Evolutionary conservation across 768 basidiomycete genomes (phyloP), one percentile per base, ranked within the genome.

Genomic region (Sistotremastrum niveocremeum): DNA sequence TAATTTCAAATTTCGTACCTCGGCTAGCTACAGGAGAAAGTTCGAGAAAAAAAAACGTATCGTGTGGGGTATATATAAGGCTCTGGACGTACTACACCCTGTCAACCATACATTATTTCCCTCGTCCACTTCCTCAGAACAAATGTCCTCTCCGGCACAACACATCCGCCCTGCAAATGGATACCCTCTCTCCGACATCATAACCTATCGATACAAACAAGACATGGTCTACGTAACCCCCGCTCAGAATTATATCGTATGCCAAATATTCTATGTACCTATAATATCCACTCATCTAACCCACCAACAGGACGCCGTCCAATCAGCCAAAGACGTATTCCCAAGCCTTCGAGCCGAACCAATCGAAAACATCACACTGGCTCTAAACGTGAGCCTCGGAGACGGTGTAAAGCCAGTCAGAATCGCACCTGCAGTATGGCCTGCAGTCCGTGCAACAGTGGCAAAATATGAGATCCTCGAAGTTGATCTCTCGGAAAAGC

Each of bases 381-480:
- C 62, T 32, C 55, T 72, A 10, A 56, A 52, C 28, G 62, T 65
- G 4, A 52, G 60, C 2, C 54, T 65, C 7, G 60, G 62, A 0
- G 50, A 61, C 52, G 41, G 47, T 57, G 47, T 56, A 64, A 63
- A 47, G 41, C 59, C 55, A 29, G 72, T 72, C 36, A 67, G 66
- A 46, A 79, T 76, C 54, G 78, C 66, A 36, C 71, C 62, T 39
- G 67, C 59, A 34, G 77, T 68, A 34, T 79, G 77, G 77, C 49
- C 60, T 4, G 60, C 60, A 2, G 59, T 74, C 4, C 51, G 67
- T 7, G 48, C 64, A 1, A 62, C 64, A 45, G 53, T 78, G 44
- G 43, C 66, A 5, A 62, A 67, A 12, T 72, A 69, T 30, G 71
- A 75, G 41, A 60, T 76, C 51, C 62, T 78, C 44, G 67, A 74